phyloP scores from a whole-genome alignment of 73 alveolate genomes.

The Tetrahymena borealis region DNA sequence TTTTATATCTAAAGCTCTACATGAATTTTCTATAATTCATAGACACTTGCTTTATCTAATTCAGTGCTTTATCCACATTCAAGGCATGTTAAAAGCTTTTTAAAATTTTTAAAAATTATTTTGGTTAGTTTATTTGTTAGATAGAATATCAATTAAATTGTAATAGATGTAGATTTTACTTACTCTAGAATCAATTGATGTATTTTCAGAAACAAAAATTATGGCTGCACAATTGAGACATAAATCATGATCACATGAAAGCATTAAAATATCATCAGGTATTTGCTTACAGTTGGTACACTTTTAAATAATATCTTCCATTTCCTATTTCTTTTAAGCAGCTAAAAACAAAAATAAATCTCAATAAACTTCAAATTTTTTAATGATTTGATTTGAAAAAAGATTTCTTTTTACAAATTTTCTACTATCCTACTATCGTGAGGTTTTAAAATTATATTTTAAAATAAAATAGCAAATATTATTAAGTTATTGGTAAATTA shows the following conservation, averaged over 20 bases:
- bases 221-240: constrained; percentile 42
- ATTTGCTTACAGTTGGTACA: constrained; percentile 24
- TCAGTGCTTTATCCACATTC: constrained; percentile 14
- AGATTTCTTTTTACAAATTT: too few relatives aligned
- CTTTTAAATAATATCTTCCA: constrained; percentile 7
- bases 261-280: constrained; percentile 44
- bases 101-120: too few relatives aligned
- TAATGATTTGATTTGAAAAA: neutral
- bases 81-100: neutral
- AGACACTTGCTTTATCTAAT: constrained; percentile 12
- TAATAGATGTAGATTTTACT: neutral
- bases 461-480: too few relatives aligned
- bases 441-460: too few relatives aligned
- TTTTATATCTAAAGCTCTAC: neutral
- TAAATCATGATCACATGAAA: constrained; percentile 37
- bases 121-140: too few relatives aligned
- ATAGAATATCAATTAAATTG: constrained; percentile 4
- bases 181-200: constrained; percentile 23
- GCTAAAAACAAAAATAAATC: neutral
- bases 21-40: constrained; percentile 25
- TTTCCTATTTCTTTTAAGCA: neutral
- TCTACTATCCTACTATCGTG: too few relatives aligned
- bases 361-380: neutral
- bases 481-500: too few relatives aligned
- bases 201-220: constrained; percentile 2